Conservation (phyloP, 1,284 basidiomycete genomes). For the Macrocystidia cucumis region DNA sequence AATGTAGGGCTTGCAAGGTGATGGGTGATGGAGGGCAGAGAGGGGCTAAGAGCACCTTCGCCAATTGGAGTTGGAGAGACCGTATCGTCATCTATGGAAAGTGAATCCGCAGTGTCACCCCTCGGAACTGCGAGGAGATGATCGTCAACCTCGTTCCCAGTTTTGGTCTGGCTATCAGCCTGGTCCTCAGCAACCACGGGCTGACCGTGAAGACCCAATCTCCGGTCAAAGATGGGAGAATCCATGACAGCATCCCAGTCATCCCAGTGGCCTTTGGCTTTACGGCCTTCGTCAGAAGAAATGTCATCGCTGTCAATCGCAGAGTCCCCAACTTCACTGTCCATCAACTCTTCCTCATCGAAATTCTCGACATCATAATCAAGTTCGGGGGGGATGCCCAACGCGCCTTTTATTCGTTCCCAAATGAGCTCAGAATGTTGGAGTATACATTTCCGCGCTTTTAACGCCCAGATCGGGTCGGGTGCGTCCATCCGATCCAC, state of each 20-base stretch:
- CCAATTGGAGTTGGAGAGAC: neutral
- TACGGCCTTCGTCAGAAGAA: slow-evolving; percentile 28
- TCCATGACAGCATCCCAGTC: slow-evolving; percentile 35
- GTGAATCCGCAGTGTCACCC: no score
- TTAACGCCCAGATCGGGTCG: slow-evolving; percentile 58
- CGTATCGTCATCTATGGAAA: neutral
- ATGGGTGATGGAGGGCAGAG: neutral
- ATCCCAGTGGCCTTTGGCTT: slow-evolving; percentile 28
- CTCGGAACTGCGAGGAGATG: no score
- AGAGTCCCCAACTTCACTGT: slow-evolving; percentile 6
- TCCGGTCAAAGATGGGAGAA: slow-evolving; percentile 23
- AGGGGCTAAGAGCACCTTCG: no score
- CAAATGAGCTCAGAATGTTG: slow-evolving; percentile 71
- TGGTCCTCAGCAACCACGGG: no score
- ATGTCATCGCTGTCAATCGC: slow-evolving; percentile 23
- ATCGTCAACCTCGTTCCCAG: no score
- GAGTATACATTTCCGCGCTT: slow-evolving; percentile 59
- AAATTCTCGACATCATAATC: slow-evolving; percentile 43
- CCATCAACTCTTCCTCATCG: slow-evolving; percentile 12
- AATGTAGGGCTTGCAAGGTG: neutral
- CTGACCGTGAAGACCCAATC: neutral
- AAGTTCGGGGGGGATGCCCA: slow-evolving; percentile 72
- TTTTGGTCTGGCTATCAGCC: no score
- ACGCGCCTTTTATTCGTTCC: slow-evolving; percentile 73
- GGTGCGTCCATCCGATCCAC: slow-evolving; percentile 49